Conservation (phyloP, 2,329 filamentous ascomycete species). For the Xylariaceae sp. region DNA sequence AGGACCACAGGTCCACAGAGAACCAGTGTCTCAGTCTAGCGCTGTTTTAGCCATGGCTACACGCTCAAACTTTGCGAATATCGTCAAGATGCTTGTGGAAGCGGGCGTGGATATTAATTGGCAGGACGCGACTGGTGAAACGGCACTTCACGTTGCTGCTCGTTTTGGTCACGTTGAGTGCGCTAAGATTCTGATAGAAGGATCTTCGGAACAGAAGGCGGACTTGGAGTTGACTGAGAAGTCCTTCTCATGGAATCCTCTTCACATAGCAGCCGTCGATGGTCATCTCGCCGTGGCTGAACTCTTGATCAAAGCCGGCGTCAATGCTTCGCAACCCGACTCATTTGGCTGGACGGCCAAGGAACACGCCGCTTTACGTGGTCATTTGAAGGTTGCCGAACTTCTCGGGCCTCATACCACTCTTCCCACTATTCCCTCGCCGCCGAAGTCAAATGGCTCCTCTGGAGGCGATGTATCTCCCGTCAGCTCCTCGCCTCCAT, state of each 20-base stretch:
- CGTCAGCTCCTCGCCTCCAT: conserved; percentile 37
- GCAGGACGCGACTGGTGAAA: conserved; percentile 84
- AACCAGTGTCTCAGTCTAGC: conserved; percentile 72
- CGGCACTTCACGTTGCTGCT: conserved; percentile 85
- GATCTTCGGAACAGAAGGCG: conserved; percentile 63
- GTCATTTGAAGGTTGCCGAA: conserved; percentile 75
- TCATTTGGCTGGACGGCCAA: conserved; percentile 90
- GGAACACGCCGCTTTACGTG: conserved; percentile 86
- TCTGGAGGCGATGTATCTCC: conserved; percentile 25
- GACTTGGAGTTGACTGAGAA: conserved; percentile 74
- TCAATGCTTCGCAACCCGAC: conserved; percentile 68
- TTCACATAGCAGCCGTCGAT: conserved; percentile 89
- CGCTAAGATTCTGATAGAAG: conserved; percentile 67
- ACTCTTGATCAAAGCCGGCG: conserved; percentile 71
- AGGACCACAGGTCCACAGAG: conserved; percentile 59
- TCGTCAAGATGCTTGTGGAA: conserved; percentile 81
- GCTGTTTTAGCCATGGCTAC: conserved; percentile 83
- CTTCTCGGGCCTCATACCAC: conserved; percentile 55
- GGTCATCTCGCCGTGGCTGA: conserved; percentile 71
- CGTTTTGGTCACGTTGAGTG: conserved; percentile 81
- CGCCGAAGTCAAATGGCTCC: conserved; percentile 28
- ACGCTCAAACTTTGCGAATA: conserved; percentile 77
- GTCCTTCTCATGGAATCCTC: conserved; percentile 88
- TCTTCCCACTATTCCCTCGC: conserved; percentile 20
- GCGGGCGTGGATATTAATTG: conserved; percentile 92